Evolutionary conservation across 371 early-diverging fungal species (phyloP).

Genomic region (Mortierella sp.): DNA sequence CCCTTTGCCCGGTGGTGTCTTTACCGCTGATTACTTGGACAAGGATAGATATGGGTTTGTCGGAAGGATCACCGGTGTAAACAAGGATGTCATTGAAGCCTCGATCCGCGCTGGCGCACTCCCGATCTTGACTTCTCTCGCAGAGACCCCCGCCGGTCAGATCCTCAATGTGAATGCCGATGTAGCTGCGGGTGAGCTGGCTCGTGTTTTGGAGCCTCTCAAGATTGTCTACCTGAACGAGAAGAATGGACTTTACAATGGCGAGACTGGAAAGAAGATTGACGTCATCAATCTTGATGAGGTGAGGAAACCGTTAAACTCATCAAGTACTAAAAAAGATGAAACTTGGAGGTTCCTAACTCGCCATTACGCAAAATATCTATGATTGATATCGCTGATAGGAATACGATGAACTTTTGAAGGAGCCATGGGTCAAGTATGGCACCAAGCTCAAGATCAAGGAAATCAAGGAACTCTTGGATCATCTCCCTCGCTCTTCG

Average conservation of each 20-base stretch:
- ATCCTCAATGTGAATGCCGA: slow-evolving; percentile 98
- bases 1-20: slow-evolving; percentile 95
- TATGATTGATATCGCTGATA: slow-evolving; percentile 15
- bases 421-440: slow-evolving; percentile 95
- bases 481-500: slow-evolving; percentile 92
- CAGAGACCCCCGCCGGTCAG: slow-evolving; percentile 96
- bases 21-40: slow-evolving; percentile 94
- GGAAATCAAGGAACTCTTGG: slow-evolving; percentile 95
- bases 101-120: slow-evolving; percentile 92
- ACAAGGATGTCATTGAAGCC: slow-evolving; percentile 91
- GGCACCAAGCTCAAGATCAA: slow-evolving; percentile 96
- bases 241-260: slow-evolving; percentile 94
- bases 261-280: slow-evolving; percentile 92
- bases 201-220: slow-evolving; percentile 93
- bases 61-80: slow-evolving; percentile 89
- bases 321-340: neutral
- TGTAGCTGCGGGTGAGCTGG: slow-evolving; percentile 96
- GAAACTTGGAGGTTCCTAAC: neutral
- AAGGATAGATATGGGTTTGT: slow-evolving; percentile 92
- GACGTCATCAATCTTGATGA: slow-evolving; percentile 96
- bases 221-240: slow-evolving; percentile 97
- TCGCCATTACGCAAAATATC: neutral
- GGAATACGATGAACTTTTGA: slow-evolving; percentile 84
- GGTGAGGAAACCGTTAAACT: slow-evolving; percentile 64
- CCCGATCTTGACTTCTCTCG: slow-evolving; percentile 94